Conservation (phyloP, 2,329 filamentous ascomycete species). For the Orbilia javanica region DNA sequence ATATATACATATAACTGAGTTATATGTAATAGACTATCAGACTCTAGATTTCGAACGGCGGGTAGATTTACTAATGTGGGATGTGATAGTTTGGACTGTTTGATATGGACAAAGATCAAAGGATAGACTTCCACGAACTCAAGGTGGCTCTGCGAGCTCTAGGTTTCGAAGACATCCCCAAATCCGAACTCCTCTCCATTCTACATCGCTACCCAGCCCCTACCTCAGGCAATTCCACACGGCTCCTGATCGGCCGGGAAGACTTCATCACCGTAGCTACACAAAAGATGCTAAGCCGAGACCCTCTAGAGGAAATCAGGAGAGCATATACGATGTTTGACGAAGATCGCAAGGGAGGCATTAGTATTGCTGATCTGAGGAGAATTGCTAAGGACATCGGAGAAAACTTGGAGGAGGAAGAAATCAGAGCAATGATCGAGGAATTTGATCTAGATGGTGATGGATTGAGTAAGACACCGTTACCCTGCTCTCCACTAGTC, state of each 20-base stretch:
- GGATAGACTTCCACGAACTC: constrained; percentile 98
- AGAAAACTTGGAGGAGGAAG: constrained; percentile 91
- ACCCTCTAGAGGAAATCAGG: constrained; percentile 90
- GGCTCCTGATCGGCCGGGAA: constrained; percentile 78
- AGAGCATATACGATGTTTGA: constrained; percentile 95
- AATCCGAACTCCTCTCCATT: constrained; percentile 42
- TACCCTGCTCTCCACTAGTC: background rate
- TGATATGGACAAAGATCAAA: constrained; percentile 93
- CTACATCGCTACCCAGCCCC: constrained; percentile 31
- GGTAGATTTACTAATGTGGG: background rate
- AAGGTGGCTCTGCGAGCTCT: constrained; percentile 67
- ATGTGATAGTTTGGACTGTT: constrained; percentile 85
- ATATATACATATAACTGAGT: too few relatives aligned
- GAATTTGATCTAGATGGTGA: constrained; percentile 97
- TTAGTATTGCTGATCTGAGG: constrained; percentile 87
- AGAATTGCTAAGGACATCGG: constrained; percentile 90
- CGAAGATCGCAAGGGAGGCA: constrained; percentile 84
- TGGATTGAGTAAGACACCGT: constrained; percentile 70
- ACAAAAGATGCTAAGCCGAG: constrained; percentile 81
- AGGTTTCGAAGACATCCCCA: constrained; percentile 55
- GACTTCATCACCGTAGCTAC: constrained; percentile 83
- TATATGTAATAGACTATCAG: background rate
- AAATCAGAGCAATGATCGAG: constrained; percentile 95
- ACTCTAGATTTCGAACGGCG: background rate
- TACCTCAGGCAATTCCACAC: constrained; percentile 69